Conservation (phyloP, 176 grass and related monocot species). For the Aegilops sharonensis region DNA sequence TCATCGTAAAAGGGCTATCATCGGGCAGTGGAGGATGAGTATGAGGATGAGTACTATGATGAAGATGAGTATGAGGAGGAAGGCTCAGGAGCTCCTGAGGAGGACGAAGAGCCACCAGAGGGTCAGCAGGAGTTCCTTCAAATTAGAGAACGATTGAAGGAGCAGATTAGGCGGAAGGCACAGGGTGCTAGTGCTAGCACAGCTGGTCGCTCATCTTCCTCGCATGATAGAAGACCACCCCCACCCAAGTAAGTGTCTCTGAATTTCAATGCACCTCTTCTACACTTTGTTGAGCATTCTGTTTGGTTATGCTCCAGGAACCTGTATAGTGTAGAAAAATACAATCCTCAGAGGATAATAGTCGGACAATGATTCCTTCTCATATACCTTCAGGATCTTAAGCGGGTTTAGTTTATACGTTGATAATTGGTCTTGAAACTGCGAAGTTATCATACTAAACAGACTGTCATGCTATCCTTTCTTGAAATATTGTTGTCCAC, state of each 20-base stretch:
- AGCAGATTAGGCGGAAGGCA: constrained; percentile 44
- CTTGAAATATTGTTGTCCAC: neutral
- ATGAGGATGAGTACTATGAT: constrained; percentile 49
- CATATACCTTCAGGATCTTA: neutral
- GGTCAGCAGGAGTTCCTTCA: constrained; percentile 57
- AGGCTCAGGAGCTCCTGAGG: constrained; percentile 23
- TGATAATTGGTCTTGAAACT: neutral
- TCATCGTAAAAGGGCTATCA: constrained; percentile 36
- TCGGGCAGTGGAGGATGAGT: constrained; percentile 37
- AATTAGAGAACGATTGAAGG: constrained; percentile 52
- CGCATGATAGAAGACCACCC: constrained; percentile 32
- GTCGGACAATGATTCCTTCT: neutral
- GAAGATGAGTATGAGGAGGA: constrained; percentile 53
- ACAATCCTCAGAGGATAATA: neutral
- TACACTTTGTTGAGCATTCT: neutral
- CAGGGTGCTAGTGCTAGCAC: constrained; percentile 22
- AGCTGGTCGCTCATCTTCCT: constrained; percentile 35
- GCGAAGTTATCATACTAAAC: neutral
- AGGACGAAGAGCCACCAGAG: constrained; percentile 40
- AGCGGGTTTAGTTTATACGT: neutral
- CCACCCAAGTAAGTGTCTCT: constrained; percentile 37
- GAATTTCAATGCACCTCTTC: neutral
- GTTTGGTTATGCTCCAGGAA: neutral
- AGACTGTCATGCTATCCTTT: neutral
- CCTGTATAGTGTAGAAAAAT: neutral